phyloP scores from a whole-genome alignment of 2,329 filamentous ascomycete genomes.

The Microcyclosporella mali region DNA sequence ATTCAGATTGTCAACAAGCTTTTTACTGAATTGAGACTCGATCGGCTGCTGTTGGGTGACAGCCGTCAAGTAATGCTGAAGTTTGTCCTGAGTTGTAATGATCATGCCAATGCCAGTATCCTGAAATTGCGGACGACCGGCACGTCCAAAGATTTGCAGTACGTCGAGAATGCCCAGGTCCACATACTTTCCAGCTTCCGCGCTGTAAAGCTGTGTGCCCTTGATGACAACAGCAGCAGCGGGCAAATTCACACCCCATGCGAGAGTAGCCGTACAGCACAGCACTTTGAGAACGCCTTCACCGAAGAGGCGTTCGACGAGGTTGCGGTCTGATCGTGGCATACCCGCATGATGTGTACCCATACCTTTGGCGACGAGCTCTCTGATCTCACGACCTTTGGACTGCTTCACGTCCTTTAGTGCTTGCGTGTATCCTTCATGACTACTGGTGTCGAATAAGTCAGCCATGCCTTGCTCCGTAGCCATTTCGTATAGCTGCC shows the following conservation, averaged over 20 bases:
- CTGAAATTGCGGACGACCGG: slow-evolving; percentile 94
- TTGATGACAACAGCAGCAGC: slow-evolving; percentile 97
- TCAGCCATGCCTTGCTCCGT: slow-evolving; percentile 71
- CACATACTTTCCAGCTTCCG: slow-evolving; percentile 92
- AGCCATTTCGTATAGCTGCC: slow-evolving; percentile 80
- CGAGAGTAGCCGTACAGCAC: slow-evolving; percentile 94
- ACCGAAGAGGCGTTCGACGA: slow-evolving; percentile 88
- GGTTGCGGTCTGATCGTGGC: slow-evolving; percentile 85
- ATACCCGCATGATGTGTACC: slow-evolving; percentile 97
- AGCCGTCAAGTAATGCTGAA: slow-evolving; percentile 83
- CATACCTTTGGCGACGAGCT: slow-evolving; percentile 82
- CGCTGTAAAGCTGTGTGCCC: slow-evolving; percentile 93
- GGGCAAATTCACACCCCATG: slow-evolving; percentile 97
- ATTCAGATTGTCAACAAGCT: slow-evolving; percentile 93
- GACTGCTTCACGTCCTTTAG: slow-evolving; percentile 79
- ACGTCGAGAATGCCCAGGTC: slow-evolving; percentile 96
- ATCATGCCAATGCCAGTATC: slow-evolving; percentile 98
- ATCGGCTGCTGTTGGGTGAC: slow-evolving; percentile 96
- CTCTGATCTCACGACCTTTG: slow-evolving; percentile 78
- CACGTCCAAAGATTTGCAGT: slow-evolving; percentile 95
- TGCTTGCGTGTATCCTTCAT: slow-evolving; percentile 74
- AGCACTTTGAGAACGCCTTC: slow-evolving; percentile 94
- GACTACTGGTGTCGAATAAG: slow-evolving; percentile 72
- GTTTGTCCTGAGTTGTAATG: slow-evolving; percentile 88
- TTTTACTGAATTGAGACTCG: slow-evolving; percentile 90